phyloP scores from a whole-genome alignment of 2,329 filamentous ascomycete genomes.

The Phyllachora maydis region DNA sequence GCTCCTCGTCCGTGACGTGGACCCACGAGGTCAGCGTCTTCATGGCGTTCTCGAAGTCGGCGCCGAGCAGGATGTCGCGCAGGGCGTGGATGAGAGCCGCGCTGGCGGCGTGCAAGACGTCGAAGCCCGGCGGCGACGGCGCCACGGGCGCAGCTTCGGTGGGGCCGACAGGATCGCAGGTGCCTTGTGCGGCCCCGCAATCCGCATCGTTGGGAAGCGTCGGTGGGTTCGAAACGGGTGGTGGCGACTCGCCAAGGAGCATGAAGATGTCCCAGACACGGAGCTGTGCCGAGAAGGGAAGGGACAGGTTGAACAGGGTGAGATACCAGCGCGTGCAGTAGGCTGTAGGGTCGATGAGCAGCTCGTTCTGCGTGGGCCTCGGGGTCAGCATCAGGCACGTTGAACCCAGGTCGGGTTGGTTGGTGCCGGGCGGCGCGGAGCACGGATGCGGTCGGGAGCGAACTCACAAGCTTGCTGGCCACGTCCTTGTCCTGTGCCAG shows the following conservation, averaged over 20 bases:
- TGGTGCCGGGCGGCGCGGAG: not conserved
- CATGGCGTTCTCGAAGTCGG: slow-evolving; percentile 96
- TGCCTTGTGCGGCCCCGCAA: slow-evolving; percentile 1
- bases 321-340: slow-evolving; percentile 96
- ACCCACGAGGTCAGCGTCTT: slow-evolving; percentile 90
- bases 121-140: slow-evolving; percentile 40
- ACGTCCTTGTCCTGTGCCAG: slow-evolving; percentile 58
- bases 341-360: slow-evolving; percentile 70
- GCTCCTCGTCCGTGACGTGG: slow-evolving; percentile 80
- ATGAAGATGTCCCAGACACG: slow-evolving; percentile 97
- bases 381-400: slow-evolving; percentile 3
- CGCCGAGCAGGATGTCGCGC: slow-evolving; percentile 69
- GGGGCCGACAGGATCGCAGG: slow-evolving; percentile 2
- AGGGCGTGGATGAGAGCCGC: slow-evolving; percentile 83
- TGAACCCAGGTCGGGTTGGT: not conserved
- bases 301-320: slow-evolving; percentile 90
- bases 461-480: slow-evolving; percentile 56
- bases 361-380: slow-evolving; percentile 54
- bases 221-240: slow-evolving; percentile 5
- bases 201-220: too few relatives aligned
- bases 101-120: slow-evolving; percentile 75
- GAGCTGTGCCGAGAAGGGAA: slow-evolving; percentile 84
- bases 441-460: not conserved
- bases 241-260: slow-evolving; percentile 62
- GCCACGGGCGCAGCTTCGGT: slow-evolving; percentile 5